A percentile compares a stretch with the other conserved stretches of the same genome.
These are phyloP conservation scores for Trichoderma cornu-damae DNA, from an alignment of 2,329 filamentous ascomycete genomes.

Conservation along the genomic window DNA sequence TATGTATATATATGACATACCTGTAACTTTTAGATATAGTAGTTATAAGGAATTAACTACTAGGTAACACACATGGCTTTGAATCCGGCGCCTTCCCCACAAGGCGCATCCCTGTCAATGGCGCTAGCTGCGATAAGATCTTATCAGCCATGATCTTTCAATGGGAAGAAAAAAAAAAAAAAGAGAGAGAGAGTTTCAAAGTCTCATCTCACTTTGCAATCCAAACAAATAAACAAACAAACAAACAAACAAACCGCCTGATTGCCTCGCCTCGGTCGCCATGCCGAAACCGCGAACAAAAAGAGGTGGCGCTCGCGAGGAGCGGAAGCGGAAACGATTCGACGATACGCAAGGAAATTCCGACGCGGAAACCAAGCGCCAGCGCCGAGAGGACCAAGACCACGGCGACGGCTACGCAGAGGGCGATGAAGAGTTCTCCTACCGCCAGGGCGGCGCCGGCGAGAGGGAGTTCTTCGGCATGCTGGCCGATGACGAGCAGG, in stretches of 20 bases:
- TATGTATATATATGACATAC: too few relatives aligned
- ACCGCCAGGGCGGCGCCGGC: slow-evolving; percentile 28
- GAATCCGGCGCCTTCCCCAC: neutral
- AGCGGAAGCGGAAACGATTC: slow-evolving; percentile 38
- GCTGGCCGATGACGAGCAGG: slow-evolving; percentile 86
- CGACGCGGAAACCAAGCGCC: slow-evolving; percentile 26
- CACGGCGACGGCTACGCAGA: slow-evolving; percentile 24
- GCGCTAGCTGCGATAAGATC: slow-evolving; percentile 13
- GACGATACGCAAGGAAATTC: slow-evolving; percentile 25
- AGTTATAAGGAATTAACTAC: too few relatives aligned
- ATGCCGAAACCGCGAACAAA: slow-evolving; percentile 45
- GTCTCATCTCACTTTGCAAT: neutral
- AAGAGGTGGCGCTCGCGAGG: slow-evolving; percentile 36
- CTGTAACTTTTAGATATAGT: too few relatives aligned
- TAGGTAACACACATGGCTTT: too few relatives aligned
- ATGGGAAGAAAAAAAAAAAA: slow-evolving; percentile 20
- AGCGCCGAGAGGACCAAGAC: slow-evolving; percentile 24
- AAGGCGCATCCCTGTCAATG: neutral
- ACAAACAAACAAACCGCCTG: neutral
- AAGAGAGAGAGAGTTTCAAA: too few relatives aligned
- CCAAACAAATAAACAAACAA: too few relatives aligned
- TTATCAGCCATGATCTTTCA: slow-evolving; percentile 16
- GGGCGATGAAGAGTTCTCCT: slow-evolving; percentile 23
- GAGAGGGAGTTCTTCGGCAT: slow-evolving; percentile 86
- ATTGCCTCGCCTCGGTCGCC: slow-evolving; percentile 17